Base-by-base conservation (phyloP, 2,329 filamentous ascomycete species). In the Fusarium denticulatum region DNA sequence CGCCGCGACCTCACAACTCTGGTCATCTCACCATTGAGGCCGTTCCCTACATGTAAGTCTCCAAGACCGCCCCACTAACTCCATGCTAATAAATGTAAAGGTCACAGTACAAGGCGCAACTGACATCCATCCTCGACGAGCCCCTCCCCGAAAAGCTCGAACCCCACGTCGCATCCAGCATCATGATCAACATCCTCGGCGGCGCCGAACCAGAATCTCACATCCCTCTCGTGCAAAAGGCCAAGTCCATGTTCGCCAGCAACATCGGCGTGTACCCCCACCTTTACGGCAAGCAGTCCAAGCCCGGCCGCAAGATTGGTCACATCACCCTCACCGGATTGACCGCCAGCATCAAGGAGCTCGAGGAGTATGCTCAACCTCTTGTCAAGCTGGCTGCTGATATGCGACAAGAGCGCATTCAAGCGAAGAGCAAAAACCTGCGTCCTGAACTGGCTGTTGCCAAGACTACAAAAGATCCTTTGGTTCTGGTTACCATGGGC, bases 11-110 rank as follows among this genome's bases (percentile, higher is more conserved):
- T 64, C 95, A 98, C 84, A 98, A 98, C 85, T 97, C 94, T 0
- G 96, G 96, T 1, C 96, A 98, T 83, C 96, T 95, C 83, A 97
- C 94, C 6, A 98, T 98, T 73, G 96, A 99, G 84, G 94, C 94
- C 8, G 94, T 96, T 55, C 91, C 92, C 0, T 90, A 96, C 68
- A 87, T 92, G 84, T 69, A 46, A 59, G 59, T 39, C 0, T 1
- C 4, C 9, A 4, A 11, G 0, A 7, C 14, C 10, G 3, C 0
- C 1, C 3, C 0, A 2, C 13, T 22, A 1, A 7, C 0, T 6
- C n/a, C 18, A 34, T 39, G 9, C 59, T 52, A 26, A 58, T 2
- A 5, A 10, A 43, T 2, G 1, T 16, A 0, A 1, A 69, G 67
- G 67, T 97, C 95, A 2, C 96, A 99, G 82, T 99, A 94, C 83